Base-by-base conservation (phyloP, 2,329 filamentous ascomycete species). In the Penicillium sp. region DNA sequence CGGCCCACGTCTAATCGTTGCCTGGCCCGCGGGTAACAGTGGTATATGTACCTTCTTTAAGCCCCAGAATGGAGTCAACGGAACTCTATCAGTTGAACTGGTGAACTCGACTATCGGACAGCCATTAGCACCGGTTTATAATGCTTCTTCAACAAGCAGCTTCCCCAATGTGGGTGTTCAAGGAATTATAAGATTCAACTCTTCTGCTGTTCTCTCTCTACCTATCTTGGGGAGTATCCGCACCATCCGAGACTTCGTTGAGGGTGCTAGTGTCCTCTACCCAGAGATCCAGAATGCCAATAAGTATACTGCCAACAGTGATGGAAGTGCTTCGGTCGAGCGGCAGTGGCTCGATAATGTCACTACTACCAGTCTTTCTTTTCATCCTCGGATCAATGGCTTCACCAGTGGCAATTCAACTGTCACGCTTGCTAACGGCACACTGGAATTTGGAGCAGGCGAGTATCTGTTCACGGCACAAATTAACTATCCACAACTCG, bases 11-110 rank as follows among this genome's bases (percentile, higher is more conserved):
- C 70, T 89, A 22, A 75, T 86, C 11, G 70, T 84, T 74, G 86
- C 86, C 9, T 89, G 85, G 85, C 85, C 86, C 8, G 83, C 85
- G 9, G 86, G 86, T 2, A 86, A 88, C 63, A 88, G 85, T 52
- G 86, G 86, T 0, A 75, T 82, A 26, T 80, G 80, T 5, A 74
- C 80, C 0, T 86, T 82, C 62, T 88, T 88, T 60, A 72, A 78
- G 14, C 82, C 86, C 0, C 72, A 80, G 48, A 80, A 80, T 62
- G 81, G 80, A 2, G 64, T 76, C 14, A 84, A 85, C 57, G 83
- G 84, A 2, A 79, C 77, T 1, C 73, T 89, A 1, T 77, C 74
- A 1, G 79, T 88, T 45, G 68, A 74, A 9, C 69, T 88, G 7
- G 74, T 82, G 47, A 85, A 84, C 48, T 80, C 79, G 0, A 79